Base-by-base conservation (phyloP, 192 early-diverging fungal genomes). In the Mycoemilia scoparia region DNA sequence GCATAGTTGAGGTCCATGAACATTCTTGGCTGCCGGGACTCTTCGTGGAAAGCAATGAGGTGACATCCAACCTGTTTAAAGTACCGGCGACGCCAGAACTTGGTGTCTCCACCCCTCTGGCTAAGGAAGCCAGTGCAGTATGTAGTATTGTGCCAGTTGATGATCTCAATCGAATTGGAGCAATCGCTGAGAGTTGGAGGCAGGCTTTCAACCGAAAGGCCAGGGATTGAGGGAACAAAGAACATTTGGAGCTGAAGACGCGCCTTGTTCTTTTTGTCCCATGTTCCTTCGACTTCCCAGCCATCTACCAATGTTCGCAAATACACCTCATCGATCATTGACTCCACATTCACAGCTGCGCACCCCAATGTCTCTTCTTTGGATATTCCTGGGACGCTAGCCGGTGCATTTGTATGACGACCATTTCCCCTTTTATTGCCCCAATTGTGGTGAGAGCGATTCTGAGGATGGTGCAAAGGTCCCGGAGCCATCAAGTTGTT, bases 1-100 rank as follows among this genome's bases (percentile, higher is more conserved):
- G 64, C 64, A 15, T 58, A 51, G 36, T 57, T 67, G 3, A 67
- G 41, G 19, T 67, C 64, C 5, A 67, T 54, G 7, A 67, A 57
- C 39, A 54, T 51, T 3, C 54, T 39, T 21, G 64, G 58, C 33
- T 53, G 51, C 16, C 43, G 45, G 23, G 58, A 46, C 21, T 57
- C 55, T 46, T 67, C 64, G 16, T 67, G 64, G 49, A 58, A 67
- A 0, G 64, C 64, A 39, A 67, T 53, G 32, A 67, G 36, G 31
- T 58, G 62, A 1, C 59, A 54, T 32, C 64, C 64, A 10, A 59
- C 56, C 12, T 61, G 55, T 17, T 54, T 38, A 32, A 62, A 67
- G 34, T 62, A 62, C 17, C 64, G 54, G 7, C 64, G 58, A 1
- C 64, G 64, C 64, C 64, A 67, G 48, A 67, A 67, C 7, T 55